Percentiles rank a stretch among this genome's conserved stretches.
Conservation (phyloP, 2,329 filamentous ascomycete species). For the Phoma herbarum region DNA sequence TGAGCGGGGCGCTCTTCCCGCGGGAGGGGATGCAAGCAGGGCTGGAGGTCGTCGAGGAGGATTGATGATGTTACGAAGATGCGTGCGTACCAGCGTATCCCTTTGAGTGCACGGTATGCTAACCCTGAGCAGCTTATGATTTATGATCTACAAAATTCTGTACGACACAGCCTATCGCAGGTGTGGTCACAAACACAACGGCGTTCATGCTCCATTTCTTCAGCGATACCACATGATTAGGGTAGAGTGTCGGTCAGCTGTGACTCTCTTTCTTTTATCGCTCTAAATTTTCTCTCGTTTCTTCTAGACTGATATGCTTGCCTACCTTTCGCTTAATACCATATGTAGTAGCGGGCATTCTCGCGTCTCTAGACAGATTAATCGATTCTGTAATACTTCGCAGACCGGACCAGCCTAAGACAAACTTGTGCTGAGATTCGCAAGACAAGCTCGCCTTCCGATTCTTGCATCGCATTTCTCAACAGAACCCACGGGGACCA, state of each 20-base stretch:
- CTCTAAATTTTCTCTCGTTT: neutral
- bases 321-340: neutral
- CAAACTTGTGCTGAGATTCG: neutral
- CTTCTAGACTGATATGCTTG: too few species aligned
- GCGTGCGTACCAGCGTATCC: neutral
- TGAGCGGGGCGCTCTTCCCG: slow-evolving; percentile 38
- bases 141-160: neutral
- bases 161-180: neutral
- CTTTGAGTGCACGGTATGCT: neutral
- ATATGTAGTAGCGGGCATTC: neutral
- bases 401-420: neutral
- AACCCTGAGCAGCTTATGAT: neutral
- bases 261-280: neutral
- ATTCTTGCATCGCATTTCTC: neutral
- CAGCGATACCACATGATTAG: neutral
- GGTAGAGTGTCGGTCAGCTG: neutral
- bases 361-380: neutral
- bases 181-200: neutral
- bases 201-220: neutral
- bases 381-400: neutral
- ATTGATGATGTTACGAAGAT: neutral
- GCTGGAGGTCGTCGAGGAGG: neutral
- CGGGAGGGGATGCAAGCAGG: neutral
- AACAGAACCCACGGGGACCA: neutral
- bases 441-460: neutral